Conservation (phyloP, 1,284 basidiomycete genomes). For the Ustilago cynodontis region DNA sequence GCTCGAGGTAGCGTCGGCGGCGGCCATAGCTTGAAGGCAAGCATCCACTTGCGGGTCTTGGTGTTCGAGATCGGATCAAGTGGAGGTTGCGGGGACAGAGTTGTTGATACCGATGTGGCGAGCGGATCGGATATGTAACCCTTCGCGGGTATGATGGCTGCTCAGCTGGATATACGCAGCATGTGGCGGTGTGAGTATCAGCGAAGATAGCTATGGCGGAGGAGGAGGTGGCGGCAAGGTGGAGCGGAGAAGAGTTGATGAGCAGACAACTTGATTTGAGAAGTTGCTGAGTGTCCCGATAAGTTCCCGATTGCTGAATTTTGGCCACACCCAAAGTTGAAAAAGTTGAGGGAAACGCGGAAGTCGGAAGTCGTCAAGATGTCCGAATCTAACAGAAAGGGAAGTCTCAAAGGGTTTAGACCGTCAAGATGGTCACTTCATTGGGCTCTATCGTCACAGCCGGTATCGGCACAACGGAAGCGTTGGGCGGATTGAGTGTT, state of each 20-base stretch:
- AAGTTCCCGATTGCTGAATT: conserved; percentile 26
- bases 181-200: neutral
- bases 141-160: conserved; percentile 4
- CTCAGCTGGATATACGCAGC: conserved; percentile 2
- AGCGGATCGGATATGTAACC: neutral
- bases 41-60: conserved; percentile 17
- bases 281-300: conserved; percentile 1
- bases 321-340: conserved; percentile 1
- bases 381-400: neutral
- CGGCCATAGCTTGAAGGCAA: conserved; percentile 27
- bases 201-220: neutral
- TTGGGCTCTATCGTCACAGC: neutral
- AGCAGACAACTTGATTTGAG: conserved; percentile 1
- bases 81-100: conserved; percentile 20
- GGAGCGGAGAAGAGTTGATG: conserved; percentile 8
- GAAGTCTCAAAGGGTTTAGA: too few relatives aligned
- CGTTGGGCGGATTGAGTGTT: too few relatives aligned
- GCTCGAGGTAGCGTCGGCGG: conserved; percentile 24
- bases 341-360: conserved; percentile 5
- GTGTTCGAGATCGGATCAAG: conserved; percentile 9
- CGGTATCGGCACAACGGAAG: neutral
- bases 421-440: too few relatives aligned
- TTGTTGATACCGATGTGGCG: neutral
- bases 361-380: conserved; percentile 12
- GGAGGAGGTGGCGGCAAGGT: conserved; percentile 14